These are phyloP conservation scores for Priceomyces fermenticarens DNA, from an alignment of 805 yeast genomes.

Conservation along the genomic window DNA sequence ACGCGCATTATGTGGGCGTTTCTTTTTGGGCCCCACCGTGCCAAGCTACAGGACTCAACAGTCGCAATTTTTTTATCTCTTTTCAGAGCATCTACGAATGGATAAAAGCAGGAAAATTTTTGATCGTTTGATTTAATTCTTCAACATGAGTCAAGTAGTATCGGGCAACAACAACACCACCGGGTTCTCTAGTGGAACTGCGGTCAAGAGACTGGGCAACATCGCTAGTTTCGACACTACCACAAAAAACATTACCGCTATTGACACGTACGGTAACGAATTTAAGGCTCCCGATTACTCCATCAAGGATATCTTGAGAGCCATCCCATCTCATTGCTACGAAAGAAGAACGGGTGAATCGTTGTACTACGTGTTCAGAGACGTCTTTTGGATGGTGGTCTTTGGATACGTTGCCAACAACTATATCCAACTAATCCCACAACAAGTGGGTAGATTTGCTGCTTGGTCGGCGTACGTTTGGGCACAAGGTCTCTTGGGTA, in stretches of 20 bases:
- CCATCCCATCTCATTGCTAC: conserved; percentile 74
- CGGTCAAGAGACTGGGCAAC: conserved; percentile 33
- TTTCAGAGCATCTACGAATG: too few species aligned
- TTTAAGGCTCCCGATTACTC: conserved; percentile 74
- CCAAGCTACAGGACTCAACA: too few species aligned
- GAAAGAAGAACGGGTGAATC: conserved; percentile 56
- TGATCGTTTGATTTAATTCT: too few species aligned
- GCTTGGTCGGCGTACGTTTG: conserved; percentile 59
- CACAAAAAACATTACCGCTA: conserved; percentile 38
- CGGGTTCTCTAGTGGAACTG: background rate
- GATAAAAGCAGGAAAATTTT: too few species aligned
- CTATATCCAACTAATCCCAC: conserved; percentile 50
- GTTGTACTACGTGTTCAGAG: conserved; percentile 66
- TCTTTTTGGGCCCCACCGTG: too few species aligned
- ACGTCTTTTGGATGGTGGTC: conserved; percentile 46
- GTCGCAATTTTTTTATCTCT: too few species aligned
- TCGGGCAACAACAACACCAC: background rate
- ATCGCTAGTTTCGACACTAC: conserved; percentile 33
- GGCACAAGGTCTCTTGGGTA: conserved; percentile 62
- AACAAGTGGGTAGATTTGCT: conserved; percentile 42
- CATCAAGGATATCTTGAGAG: conserved; percentile 69
- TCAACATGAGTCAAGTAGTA: conserved; percentile 1
- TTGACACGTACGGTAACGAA: conserved; percentile 61
- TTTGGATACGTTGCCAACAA: conserved; percentile 54
- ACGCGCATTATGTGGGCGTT: too few species aligned